Conservation (phyloP, 2,329 filamentous ascomycete species). For the Stachybotrys elegans region DNA sequence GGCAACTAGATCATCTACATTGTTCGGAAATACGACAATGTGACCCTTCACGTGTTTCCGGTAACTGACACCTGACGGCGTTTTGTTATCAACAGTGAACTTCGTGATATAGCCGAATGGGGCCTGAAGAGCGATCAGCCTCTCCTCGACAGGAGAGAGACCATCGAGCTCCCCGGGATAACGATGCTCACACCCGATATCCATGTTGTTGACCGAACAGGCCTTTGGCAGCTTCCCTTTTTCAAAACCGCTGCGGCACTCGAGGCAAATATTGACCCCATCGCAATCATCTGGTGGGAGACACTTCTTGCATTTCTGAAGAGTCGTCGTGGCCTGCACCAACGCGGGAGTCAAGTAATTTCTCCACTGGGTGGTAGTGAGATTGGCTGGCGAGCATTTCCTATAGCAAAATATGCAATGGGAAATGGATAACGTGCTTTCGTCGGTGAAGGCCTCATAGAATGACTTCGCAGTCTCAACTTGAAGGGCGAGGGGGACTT, state of each 20-base stretch:
- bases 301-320: slow-evolving; percentile 3
- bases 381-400: slow-evolving; percentile 1
- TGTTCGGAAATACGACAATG: slow-evolving; percentile 12
- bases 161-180: neutral
- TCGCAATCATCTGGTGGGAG: neutral
- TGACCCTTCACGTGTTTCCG: slow-evolving; percentile 10
- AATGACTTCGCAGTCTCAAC: neutral
- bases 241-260: slow-evolving; percentile 3
- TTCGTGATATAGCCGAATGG: slow-evolving; percentile 8
- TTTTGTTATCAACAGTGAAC: slow-evolving; percentile 7
- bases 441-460: neutral
- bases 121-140: slow-evolving; percentile 2
- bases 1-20: slow-evolving; percentile 6
- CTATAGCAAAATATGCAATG: slow-evolving; percentile 7
- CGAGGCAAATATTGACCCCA: slow-evolving; percentile 4
- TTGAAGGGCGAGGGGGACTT: neutral
- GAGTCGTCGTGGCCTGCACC: slow-evolving; percentile 3
- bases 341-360: slow-evolving; percentile 2
- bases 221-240: slow-evolving; percentile 5
- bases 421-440: neutral
- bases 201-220: slow-evolving; percentile 7
- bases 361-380: slow-evolving; percentile 5
- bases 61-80: slow-evolving; percentile 2
- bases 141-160: neutral
- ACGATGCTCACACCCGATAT: neutral